A percentile compares a stretch with the other conserved stretches of the same genome.
phyloP scores from a whole-genome alignment of 495 filamentous ascomycete species.

The Gamarada debralockiae region DNA sequence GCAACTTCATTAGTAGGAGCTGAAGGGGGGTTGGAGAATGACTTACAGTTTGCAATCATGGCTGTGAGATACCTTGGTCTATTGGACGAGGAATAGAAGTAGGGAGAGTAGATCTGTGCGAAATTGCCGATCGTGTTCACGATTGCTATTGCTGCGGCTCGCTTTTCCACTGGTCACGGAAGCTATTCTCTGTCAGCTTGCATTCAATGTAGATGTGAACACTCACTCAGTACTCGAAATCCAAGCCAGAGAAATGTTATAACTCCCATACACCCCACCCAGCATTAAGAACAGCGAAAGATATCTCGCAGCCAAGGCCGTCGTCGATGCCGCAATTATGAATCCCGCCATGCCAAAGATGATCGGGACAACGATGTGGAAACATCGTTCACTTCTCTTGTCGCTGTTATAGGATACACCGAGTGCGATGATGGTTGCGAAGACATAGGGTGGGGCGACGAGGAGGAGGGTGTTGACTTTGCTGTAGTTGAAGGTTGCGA shows the following conservation, averaged over 20 bases:
- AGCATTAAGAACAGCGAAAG: slow-evolving; percentile 1
- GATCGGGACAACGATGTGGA: background rate
- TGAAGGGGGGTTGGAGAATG: slow-evolving; percentile 10
- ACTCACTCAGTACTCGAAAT: slow-evolving; percentile 42
- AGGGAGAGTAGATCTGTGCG: background rate
- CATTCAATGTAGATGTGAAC: background rate
- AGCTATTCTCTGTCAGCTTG: no score
- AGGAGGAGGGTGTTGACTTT: no score
- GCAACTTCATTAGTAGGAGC: slow-evolving; percentile 7
- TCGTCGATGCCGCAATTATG: background rate
- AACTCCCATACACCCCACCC: background rate
- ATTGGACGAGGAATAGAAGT: background rate
- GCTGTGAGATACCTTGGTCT: background rate
- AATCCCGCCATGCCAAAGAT: background rate
- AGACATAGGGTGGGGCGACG: no score
- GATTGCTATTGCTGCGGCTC: background rate
- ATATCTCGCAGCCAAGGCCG: background rate
- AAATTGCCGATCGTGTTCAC: slow-evolving; percentile 1
- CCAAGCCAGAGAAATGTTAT: slow-evolving; percentile 42
- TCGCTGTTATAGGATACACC: slow-evolving; percentile 43
- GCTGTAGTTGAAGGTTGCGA: no score
- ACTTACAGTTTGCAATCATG: slow-evolving; percentile 34
- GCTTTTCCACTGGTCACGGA: background rate
- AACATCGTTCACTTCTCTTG: slow-evolving; percentile 22
- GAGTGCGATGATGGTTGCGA: no score